Base-by-base conservation (phyloP, 2,329 filamentous ascomycete species). In the Elsinoe batatas region DNA sequence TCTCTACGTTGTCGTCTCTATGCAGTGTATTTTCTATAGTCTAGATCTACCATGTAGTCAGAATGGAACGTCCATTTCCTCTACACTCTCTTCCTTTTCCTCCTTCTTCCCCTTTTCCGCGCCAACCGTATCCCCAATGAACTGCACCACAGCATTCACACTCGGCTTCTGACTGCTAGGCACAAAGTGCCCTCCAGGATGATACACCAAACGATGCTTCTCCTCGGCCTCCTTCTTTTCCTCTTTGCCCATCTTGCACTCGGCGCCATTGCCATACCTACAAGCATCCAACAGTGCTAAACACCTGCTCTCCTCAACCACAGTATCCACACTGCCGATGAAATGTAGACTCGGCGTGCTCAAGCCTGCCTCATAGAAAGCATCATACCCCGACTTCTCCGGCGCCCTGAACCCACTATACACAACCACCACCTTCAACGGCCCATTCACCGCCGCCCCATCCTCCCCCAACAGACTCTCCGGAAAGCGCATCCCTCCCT, bases 111-210 rank as follows among this genome's bases (percentile, higher is more conserved):
- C 57, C n/a, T 59, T 63, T 37, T 70, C 67, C 3, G 62, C 61
- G 32, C 75, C 73, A 60, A 81, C 60, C 46, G 71, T 69, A 59
- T 79, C 77, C 62, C 74, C 76, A 47, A 93, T 81, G 66, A 91
- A 95, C 0, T 78, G 81, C 3, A 85, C 83, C 61, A 94, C 71
- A 32, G 85, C 85, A 75, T 85, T 84, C 17, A 85, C 81, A 79
- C 86, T 93, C 62, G 90, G 85, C 73, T 86, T 88, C 62, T 84
- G 82, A 58, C 89, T 75, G 54, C 70, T 83, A 0, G 91, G 91
- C 64, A 96, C 80, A 65, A 95, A 90, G 69, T 97, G 91, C 0
- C 91, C 91, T 6, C 91, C 91, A 1, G 91, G 91, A 70, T 95
- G 89, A 63, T 85, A 81, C 53, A 85, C 75, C 53, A 81, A 76